Evolutionary conservation across 2,329 filamentous ascomycete genomes (phyloP).

Genomic region (Paraphoma sp.): DNA sequence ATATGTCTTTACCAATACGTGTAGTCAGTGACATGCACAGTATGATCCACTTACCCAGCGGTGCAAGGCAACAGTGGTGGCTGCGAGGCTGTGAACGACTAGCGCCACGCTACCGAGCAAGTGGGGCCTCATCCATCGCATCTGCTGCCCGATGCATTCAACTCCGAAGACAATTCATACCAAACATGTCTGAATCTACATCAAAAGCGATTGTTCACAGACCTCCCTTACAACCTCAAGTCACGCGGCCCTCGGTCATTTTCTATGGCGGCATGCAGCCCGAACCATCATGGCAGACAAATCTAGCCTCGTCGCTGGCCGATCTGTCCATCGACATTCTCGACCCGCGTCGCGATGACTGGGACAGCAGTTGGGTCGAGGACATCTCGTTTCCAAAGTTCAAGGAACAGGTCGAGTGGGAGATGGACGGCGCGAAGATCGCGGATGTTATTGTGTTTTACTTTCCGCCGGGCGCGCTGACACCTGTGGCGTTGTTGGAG

Average conservation of each 20-base stretch:
- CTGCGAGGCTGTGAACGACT: not conserved
- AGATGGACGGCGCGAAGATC: conserved; percentile 62
- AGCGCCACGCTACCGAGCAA: not conserved
- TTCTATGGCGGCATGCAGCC: conserved; percentile 63
- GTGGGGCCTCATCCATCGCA: not conserved
- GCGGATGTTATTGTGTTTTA: conserved; percentile 65
- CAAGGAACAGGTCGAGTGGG: conserved; percentile 66
- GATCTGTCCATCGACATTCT: conserved; percentile 61
- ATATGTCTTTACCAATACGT: too few relatives aligned
- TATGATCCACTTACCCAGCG: too few relatives aligned
- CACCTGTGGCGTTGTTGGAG: conserved; percentile 66
- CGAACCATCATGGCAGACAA: conserved; percentile 58
- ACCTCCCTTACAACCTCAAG: conserved; percentile 21
- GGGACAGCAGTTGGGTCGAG: conserved; percentile 65
- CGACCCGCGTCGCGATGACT: conserved; percentile 64
- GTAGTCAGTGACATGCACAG: too few relatives aligned
- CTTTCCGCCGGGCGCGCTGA: conserved; percentile 59
- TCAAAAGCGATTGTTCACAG: conserved; percentile 27
- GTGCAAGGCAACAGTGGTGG: too few relatives aligned
- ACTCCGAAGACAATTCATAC: not conserved
- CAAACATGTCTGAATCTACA: conserved; percentile 17
- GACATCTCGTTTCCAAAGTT: conserved; percentile 58
- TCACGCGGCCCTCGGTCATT: conserved; percentile 55
- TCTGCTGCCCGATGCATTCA: not conserved
- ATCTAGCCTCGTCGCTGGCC: conserved; percentile 47